phyloP scores from a whole-genome alignment of 306 rosid genomes.

The Inga leiocalycina region DNA sequence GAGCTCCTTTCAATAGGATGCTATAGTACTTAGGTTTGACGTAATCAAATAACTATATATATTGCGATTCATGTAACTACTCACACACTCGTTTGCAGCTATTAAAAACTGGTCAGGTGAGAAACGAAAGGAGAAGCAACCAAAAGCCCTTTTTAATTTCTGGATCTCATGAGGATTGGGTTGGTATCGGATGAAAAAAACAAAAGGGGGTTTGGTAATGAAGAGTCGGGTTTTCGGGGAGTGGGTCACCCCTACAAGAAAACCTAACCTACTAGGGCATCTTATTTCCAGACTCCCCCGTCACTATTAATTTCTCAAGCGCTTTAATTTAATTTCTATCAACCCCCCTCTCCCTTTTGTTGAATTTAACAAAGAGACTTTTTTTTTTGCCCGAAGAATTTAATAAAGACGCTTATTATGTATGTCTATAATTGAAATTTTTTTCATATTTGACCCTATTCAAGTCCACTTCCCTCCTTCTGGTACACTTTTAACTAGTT shows the following conservation, averaged over 20 bases:
- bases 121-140: not conserved
- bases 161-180: too few species aligned
- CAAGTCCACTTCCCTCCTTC: too few species aligned
- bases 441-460: too few species aligned
- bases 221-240: not conserved
- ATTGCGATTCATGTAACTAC: not conserved
- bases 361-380: too few species aligned
- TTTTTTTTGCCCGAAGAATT: too few species aligned
- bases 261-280: not conserved
- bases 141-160: not conserved
- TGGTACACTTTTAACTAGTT: too few species aligned
- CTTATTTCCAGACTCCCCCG: not conserved
- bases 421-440: too few species aligned
- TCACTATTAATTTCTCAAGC: not conserved
- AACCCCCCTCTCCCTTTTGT: not conserved
- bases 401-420: too few species aligned
- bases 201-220: constrained; percentile 23
- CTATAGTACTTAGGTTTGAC: too few species aligned
- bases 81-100: not conserved
- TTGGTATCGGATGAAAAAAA: too few species aligned
- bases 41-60: too few species aligned
- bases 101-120: not conserved
- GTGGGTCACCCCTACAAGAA: constrained; percentile 31
- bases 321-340: not conserved
- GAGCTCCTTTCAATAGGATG: too few species aligned